These are phyloP conservation scores for Amanita inopinata DNA, from an alignment of 768 basidiomycete species.

Conservation along the genomic window DNA sequence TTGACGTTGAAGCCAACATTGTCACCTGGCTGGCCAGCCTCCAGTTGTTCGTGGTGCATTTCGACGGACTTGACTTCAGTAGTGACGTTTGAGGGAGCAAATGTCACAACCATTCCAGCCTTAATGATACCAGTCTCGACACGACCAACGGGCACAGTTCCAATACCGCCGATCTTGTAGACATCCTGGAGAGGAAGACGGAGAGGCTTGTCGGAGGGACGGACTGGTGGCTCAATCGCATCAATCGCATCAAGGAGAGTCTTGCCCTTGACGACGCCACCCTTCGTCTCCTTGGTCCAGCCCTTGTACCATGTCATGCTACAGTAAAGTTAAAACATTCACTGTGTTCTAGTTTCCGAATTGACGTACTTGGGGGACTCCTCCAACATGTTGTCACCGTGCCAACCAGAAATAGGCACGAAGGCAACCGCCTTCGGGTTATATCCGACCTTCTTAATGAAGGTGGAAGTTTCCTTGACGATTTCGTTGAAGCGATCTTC, in stretches of 20 bases:
- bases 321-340: slow-evolving; percentile 15
- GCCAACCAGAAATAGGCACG: slow-evolving; percentile 99
- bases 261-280: slow-evolving; percentile 91
- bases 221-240: slow-evolving; percentile 94
- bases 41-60: slow-evolving; percentile 99
- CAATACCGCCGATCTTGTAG: slow-evolving; percentile 99
- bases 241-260: slow-evolving; percentile 99
- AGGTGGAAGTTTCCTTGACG: slow-evolving; percentile 92
- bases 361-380: slow-evolving; percentile 79
- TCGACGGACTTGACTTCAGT: slow-evolving; percentile 99
- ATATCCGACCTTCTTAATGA: slow-evolving; percentile 99
- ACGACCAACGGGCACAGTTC: slow-evolving; percentile 99
- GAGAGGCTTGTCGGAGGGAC: slow-evolving; percentile 99
- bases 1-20: slow-evolving; percentile 99
- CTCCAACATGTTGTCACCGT: slow-evolving; percentile 99
- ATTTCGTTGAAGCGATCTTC: slow-evolving; percentile 99
- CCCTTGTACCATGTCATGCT: slow-evolving; percentile 99
- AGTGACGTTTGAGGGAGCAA: slow-evolving; percentile 95
- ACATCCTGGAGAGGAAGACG: slow-evolving; percentile 99
- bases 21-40: slow-evolving; percentile 92
- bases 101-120: slow-evolving; percentile 97
- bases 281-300: slow-evolving; percentile 96
- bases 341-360: background rate
- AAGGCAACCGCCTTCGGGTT: slow-evolving; percentile 98
- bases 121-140: slow-evolving; percentile 99